phyloP scores from a whole-genome alignment of 192 early-diverging fungal species.

The Backusella sp. region DNA sequence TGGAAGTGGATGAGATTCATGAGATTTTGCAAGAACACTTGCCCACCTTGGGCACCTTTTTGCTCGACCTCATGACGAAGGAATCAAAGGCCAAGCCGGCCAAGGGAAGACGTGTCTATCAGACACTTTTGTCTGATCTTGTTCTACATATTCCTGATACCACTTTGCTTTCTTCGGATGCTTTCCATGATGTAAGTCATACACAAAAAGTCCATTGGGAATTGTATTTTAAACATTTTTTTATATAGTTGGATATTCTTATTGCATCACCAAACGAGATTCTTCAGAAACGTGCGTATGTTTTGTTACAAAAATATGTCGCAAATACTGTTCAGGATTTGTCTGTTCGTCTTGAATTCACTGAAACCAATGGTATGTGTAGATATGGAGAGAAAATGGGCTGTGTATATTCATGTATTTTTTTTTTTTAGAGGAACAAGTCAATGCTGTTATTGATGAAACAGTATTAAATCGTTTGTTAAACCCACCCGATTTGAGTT shows the following conservation, averaged over 20 bases:
- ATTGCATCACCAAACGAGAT: constrained; percentile 32
- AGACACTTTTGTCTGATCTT: constrained; percentile 23
- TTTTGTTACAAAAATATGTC: constrained; percentile 28
- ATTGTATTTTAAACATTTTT: neutral
- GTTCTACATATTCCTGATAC: constrained; percentile 23
- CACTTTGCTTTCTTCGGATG: neutral
- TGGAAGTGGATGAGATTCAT: constrained; percentile 14
- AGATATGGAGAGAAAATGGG: neutral
- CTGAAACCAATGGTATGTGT: constrained; percentile 15
- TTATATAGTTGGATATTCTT: constrained; percentile 23
- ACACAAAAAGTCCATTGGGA: neutral
- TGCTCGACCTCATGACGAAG: constrained; percentile 4
- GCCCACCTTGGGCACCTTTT: neutral
- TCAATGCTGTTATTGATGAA: constrained; percentile 6
- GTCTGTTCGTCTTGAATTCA: constrained; percentile 41
- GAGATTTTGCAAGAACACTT: constrained; percentile 4
- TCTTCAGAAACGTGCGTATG: constrained; percentile 42
- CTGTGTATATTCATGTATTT: neutral
- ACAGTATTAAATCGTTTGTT: neutral
- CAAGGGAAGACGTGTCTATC: constrained; percentile 16
- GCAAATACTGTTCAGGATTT: constrained; percentile 21
- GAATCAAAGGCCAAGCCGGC: constrained; percentile 8
- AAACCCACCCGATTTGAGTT: constrained; percentile 12
- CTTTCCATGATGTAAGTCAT: constrained; percentile 10
- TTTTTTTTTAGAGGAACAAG: constrained; percentile 2